phyloP scores from a whole-genome alignment of 2,329 filamentous ascomycete species.

The Xylaria sp. region DNA sequence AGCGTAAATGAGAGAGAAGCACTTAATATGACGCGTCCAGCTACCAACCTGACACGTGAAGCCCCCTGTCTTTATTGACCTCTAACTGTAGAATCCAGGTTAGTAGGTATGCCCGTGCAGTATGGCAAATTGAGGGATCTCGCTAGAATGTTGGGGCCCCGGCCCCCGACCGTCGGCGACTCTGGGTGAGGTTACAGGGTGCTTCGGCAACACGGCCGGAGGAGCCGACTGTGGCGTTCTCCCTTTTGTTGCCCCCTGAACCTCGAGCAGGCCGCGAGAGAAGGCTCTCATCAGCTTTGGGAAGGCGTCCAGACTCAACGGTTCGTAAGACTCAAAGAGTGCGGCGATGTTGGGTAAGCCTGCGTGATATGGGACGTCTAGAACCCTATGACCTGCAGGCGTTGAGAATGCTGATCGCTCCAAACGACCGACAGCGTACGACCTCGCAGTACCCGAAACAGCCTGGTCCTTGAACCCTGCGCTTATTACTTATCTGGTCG shows the following conservation, averaged over 20 bases:
- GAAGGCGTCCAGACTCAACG: not conserved
- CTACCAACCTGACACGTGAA: conserved; percentile 11
- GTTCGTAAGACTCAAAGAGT: not conserved
- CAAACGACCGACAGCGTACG: not conserved
- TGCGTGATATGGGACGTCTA: conserved; percentile 3
- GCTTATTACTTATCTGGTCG: conserved; percentile 9
- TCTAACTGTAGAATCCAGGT: conserved; percentile 4
- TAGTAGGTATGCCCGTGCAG: not conserved
- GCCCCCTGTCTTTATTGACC: conserved; percentile 14
- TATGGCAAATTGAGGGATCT: conserved; percentile 17
- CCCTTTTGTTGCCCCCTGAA: not conserved
- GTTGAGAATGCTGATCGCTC: not conserved
- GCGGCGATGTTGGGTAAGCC: not conserved
- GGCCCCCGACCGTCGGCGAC: not conserved
- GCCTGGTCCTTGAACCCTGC: not conserved
- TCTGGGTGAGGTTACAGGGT: conserved; percentile 6
- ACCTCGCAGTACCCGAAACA: conserved; percentile 4
- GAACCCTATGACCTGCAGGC: conserved; percentile 7
- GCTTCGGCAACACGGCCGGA: conserved; percentile 22
- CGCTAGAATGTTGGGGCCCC: not conserved
- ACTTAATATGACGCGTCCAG: not conserved
- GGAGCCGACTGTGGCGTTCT: conserved; percentile 22
- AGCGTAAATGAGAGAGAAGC: not conserved
- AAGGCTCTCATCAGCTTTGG: not conserved
- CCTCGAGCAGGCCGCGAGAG: not conserved